Evolutionary conservation across 2,329 filamentous ascomycete genomes (phyloP).

Genomic region (Decorospora gaudefroyi): DNA sequence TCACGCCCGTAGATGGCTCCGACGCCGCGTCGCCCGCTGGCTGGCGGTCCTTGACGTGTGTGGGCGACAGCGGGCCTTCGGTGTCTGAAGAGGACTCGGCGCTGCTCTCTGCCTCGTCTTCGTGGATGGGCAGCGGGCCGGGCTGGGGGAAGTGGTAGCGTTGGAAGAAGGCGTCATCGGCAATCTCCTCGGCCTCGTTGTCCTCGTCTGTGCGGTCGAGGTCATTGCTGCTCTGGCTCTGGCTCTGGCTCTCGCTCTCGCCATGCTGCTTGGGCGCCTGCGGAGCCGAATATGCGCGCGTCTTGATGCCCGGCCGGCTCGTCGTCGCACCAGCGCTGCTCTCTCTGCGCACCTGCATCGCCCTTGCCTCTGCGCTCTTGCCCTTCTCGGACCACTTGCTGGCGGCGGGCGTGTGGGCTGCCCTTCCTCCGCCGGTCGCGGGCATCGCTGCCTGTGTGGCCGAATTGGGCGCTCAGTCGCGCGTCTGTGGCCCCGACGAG

Average conservation of each 20-base stretch:
- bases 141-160: constrained; percentile 47
- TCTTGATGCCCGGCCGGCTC: constrained; percentile 41
- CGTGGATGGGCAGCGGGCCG: constrained; percentile 6
- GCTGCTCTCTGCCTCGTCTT: constrained; percentile 29
- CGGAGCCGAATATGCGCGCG: constrained; percentile 47
- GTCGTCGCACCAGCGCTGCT: constrained; percentile 17
- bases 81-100: constrained; percentile 44
- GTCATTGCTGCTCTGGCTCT: constrained; percentile 24
- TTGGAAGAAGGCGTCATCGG: constrained; percentile 50
- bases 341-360: constrained; percentile 29
- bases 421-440: constrained; percentile 23
- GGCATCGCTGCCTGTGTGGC: constrained; percentile 14
- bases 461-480: constrained; percentile 8
- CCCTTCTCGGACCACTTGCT: constrained; percentile 33
- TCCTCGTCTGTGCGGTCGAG: constrained; percentile 62
- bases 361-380: constrained; percentile 34
- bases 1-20: constrained; percentile 32
- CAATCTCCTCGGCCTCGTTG: constrained; percentile 50
- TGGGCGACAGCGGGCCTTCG: constrained; percentile 47
- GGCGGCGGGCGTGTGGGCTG: constrained; percentile 13
- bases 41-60: constrained; percentile 36
- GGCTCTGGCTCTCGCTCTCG: constrained; percentile 20
- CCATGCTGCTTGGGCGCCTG: constrained; percentile 34
- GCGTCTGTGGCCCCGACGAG: constrained; percentile 13
- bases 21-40: constrained; percentile 23